Base-by-base conservation (phyloP, 2,329 filamentous ascomycete genomes). In the Botrytis sinoallii region DNA sequence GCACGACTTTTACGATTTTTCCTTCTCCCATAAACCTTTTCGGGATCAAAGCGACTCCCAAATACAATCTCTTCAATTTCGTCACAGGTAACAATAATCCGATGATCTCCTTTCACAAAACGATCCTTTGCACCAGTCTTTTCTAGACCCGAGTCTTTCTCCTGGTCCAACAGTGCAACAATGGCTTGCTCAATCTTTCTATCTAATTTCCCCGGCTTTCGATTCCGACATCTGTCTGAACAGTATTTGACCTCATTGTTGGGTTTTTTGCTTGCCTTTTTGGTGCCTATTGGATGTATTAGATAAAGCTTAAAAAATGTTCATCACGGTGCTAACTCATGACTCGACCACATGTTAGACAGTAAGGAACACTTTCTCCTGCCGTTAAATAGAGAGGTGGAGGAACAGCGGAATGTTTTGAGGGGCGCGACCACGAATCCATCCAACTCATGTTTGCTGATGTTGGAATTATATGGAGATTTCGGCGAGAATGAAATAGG, bases 181-280 rank as follows among this genome's bases (percentile, higher is more conserved):
- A 89, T 88, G 0, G 83, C 83, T 12, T 79, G 80, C 79, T 90
- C 88, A 61, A 90, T 88, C 73, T 85, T 84, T 3, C 84, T 83
- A 76, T 89, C 88, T 22, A 85, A 75, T 12, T 82, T 82, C 0
- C 84, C 83, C 0, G 86, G 86, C 77, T 88, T 89, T 55, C 83
- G 83, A 48, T 83, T 83, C 32, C 87, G 83, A 76, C 88, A 90
- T 55, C 85, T 82, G 64, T 85, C 82, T 0, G 88, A 90, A 81
- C 88, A 90, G 82, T 89, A 90, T 75, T 88, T 89, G 81, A 77
- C 64, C 48, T 72, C 70, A 57, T 68, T 68, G 9, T 72, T 72
- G 18, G 63, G 14, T 40, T 68, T 72, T 42, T 72, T 72, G 70
- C 35, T 72, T 0, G 70, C 40, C 44, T 72, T 72, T 60, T 68